Conservation (phyloP, 2,329 filamentous ascomycete genomes). For the Chrysoporthe austroafricana region DNA sequence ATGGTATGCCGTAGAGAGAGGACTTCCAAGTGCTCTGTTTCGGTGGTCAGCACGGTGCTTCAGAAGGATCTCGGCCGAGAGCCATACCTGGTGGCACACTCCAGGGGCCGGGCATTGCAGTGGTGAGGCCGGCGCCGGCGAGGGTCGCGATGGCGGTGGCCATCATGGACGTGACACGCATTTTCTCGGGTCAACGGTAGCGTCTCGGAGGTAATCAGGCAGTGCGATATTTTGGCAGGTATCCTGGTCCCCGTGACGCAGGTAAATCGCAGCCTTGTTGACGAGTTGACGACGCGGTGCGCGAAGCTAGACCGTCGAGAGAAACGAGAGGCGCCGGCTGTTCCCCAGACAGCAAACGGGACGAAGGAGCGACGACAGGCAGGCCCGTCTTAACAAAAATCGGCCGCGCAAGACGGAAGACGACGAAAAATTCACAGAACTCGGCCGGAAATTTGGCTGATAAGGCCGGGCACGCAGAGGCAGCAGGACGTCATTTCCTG, state of each 20-base stretch:
- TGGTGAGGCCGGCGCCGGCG: constrained; percentile 37
- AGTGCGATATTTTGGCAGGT: neutral
- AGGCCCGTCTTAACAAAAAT: neutral
- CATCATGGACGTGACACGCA: constrained; percentile 39
- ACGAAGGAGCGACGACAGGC: neutral
- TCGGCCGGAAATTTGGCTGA: constrained; percentile 1
- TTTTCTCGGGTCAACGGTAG: constrained; percentile 30
- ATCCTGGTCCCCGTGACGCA: neutral
- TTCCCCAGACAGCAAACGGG: neutral
- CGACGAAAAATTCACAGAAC: neutral
- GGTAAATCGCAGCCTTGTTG: neutral
- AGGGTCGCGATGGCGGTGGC: constrained; percentile 39
- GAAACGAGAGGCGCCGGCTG: neutral
- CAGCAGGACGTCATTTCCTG: constrained; percentile 8
- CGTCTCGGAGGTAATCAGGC: no score
- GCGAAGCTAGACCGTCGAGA: neutral
- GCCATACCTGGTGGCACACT: constrained; percentile 26
- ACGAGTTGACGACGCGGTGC: neutral
- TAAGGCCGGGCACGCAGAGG: neutral
- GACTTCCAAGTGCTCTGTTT: constrained; percentile 47
- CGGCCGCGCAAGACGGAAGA: neutral
- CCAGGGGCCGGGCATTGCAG: constrained; percentile 29
- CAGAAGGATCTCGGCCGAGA: neutral
- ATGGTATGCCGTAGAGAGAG: constrained; percentile 45
- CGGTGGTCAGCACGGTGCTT: neutral